phyloP scores from a whole-genome alignment of 768 basidiomycete species.

The Boletales sp. region DNA sequence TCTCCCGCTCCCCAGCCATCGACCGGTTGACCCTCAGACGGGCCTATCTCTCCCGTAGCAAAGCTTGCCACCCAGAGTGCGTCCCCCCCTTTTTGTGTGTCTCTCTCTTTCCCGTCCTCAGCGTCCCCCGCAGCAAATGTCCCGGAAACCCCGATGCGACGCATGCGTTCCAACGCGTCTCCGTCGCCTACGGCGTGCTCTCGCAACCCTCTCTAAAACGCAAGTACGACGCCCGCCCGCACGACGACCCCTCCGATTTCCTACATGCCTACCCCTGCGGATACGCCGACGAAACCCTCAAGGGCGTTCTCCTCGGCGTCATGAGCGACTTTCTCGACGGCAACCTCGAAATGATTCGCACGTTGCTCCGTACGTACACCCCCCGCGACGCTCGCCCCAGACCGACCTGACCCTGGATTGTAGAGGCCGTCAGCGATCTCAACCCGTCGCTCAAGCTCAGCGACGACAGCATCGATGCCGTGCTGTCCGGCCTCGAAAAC shows the following conservation, averaged over 20 bases:
- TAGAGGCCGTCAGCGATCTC: slow-evolving; percentile 75
- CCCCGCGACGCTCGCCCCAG: slow-evolving; percentile 20
- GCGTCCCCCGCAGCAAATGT: slow-evolving; percentile 60
- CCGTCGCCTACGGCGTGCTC: slow-evolving; percentile 78
- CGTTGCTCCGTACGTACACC: slow-evolving; percentile 57
- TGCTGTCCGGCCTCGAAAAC: slow-evolving; percentile 64
- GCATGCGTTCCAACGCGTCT: slow-evolving; percentile 81
- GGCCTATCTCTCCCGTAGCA: slow-evolving; percentile 73
- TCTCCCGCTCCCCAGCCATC: slow-evolving; percentile 44
- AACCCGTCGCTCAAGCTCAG: slow-evolving; percentile 75
- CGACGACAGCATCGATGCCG: slow-evolving; percentile 73
- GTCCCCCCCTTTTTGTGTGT: slow-evolving; percentile 26
- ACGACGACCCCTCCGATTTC: slow-evolving; percentile 42
- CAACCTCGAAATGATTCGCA: slow-evolving; percentile 81
- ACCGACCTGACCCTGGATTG: too few species aligned
- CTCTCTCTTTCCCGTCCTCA: background rate
- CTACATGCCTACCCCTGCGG: slow-evolving; percentile 49
- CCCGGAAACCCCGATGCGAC: slow-evolving; percentile 72
- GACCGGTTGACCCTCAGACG: slow-evolving; percentile 66
- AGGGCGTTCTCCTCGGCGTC: slow-evolving; percentile 67
- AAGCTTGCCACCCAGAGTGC: slow-evolving; percentile 83
- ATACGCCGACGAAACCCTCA: slow-evolving; percentile 76
- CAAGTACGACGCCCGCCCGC: slow-evolving; percentile 60
- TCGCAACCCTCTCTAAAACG: slow-evolving; percentile 67
- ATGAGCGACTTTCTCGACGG: slow-evolving; percentile 83